A percentile compares a stretch with the other conserved stretches of the same genome.
phyloP scores from a whole-genome alignment of 768 basidiomycete genomes.

The Tricholoma flavovirens region DNA sequence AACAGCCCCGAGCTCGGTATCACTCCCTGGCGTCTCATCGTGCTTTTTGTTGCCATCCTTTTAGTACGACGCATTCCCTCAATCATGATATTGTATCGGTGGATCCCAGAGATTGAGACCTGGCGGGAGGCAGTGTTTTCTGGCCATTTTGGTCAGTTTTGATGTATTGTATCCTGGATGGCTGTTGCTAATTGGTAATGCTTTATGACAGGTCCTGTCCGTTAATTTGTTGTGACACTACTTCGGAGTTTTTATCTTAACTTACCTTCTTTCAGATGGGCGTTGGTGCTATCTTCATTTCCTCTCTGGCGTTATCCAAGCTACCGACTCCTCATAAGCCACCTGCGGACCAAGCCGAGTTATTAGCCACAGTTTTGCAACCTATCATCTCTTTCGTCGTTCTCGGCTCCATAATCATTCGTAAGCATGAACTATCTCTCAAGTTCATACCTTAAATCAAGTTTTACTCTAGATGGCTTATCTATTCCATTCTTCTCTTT shows the following conservation, averaged over 20 bases:
- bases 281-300: slow-evolving; percentile 86
- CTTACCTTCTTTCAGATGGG: slow-evolving; percentile 58
- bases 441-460: not conserved
- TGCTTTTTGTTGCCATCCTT: slow-evolving; percentile 68
- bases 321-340: slow-evolving; percentile 55
- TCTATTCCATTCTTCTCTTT: slow-evolving; percentile 15
- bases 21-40: slow-evolving; percentile 56
- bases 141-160: slow-evolving; percentile 76
- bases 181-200: not conserved
- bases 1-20: slow-evolving; percentile 53
- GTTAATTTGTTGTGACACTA: slow-evolving; percentile 15
- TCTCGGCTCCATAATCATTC: slow-evolving; percentile 77
- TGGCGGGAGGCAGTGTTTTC: slow-evolving; percentile 87
- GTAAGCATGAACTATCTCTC: slow-evolving; percentile 28
- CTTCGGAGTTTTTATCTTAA: not conserved
- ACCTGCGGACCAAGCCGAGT: slow-evolving; percentile 62
- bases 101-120: slow-evolving; percentile 80
- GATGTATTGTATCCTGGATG: not conserved
- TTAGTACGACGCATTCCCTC: slow-evolving; percentile 76
- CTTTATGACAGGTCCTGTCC: slow-evolving; percentile 43
- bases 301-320: slow-evolving; percentile 60
- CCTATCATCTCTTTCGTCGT: slow-evolving; percentile 89
- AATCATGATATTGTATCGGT: slow-evolving; percentile 70
- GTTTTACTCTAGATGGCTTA: not conserved
- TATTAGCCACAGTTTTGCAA: slow-evolving; percentile 66